phyloP scores from a whole-genome alignment of 2,329 filamentous ascomycete genomes.

The Daldinia eschscholtzii region DNA sequence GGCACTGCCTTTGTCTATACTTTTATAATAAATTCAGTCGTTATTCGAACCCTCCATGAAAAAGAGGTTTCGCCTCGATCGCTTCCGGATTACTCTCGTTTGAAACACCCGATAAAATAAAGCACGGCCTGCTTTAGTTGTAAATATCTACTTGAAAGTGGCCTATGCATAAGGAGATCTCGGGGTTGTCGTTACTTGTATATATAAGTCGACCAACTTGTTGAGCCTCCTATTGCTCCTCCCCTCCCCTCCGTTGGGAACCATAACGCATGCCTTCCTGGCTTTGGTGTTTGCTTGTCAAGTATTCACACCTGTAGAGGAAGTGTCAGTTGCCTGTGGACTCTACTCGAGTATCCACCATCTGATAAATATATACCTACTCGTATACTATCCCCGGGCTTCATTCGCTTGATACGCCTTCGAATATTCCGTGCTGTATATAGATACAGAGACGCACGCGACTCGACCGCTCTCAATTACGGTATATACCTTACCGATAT shows the following conservation, averaged over 20 bases:
- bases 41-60: conserved; percentile 29
- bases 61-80: conserved; percentile 31
- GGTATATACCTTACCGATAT: conserved; percentile 32
- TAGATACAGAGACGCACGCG: conserved; percentile 30
- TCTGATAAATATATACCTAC: conserved; percentile 14
- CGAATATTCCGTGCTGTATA: conserved; percentile 25
- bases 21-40: conserved; percentile 36
- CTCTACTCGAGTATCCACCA: conserved; percentile 3
- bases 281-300: conserved; percentile 6
- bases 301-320: conserved; percentile 23
- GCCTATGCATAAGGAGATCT: conserved; percentile 22
- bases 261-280: conserved; percentile 26
- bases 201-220: conserved; percentile 33
- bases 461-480: conserved; percentile 24
- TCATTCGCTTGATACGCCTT: conserved; percentile 28
- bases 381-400: conserved; percentile 17
- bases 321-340: conserved; percentile 18
- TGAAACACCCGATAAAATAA: conserved; percentile 32
- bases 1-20: conserved; percentile 32
- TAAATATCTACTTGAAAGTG: conserved; percentile 25
- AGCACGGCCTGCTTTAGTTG: conserved; percentile 34
- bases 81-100: conserved; percentile 34
- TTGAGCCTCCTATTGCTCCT: conserved; percentile 18
- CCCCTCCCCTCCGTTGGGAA: conserved; percentile 15
- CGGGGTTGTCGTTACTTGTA: conserved; percentile 26